Evolutionary conservation across 345 rosid species (phyloP).

Genomic region (Eucalyptus marginata): DNA sequence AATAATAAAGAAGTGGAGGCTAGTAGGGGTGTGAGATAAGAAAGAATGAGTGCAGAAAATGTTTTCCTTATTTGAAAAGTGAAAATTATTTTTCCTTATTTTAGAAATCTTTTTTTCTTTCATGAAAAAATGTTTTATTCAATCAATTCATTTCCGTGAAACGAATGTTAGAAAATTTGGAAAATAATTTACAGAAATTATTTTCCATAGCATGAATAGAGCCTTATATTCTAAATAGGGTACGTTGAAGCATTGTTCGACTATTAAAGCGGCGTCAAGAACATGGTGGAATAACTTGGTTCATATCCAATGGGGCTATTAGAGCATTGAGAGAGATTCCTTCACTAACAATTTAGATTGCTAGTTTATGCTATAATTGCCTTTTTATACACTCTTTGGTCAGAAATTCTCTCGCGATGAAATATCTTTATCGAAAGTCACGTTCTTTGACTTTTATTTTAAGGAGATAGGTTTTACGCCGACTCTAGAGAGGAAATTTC

Average conservation of each 20-base stretch:
- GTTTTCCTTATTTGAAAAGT: too few relatives aligned
- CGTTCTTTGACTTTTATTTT: too few relatives aligned
- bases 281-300: background rate
- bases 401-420: rapidly evolving
- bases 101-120: too few relatives aligned
- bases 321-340: background rate
- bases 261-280: background rate
- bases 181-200: too few relatives aligned
- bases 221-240: background rate
- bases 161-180: rapidly evolving
- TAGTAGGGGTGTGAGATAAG: too few relatives aligned
- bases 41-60: too few relatives aligned
- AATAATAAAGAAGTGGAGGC: too few relatives aligned
- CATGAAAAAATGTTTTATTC: too few relatives aligned
- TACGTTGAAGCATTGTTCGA: background rate
- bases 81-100: too few relatives aligned
- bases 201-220: too few relatives aligned
- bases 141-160: too few relatives aligned
- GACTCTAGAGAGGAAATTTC: rapidly evolving
- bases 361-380: background rate
- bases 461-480: rapidly evolving
- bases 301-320: background rate
- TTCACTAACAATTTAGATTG: background rate
- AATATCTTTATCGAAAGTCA: too few relatives aligned
- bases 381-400: background rate